Conservation (phyloP, 805 yeast genomes). For the Monosporozyma siamensis region DNA sequence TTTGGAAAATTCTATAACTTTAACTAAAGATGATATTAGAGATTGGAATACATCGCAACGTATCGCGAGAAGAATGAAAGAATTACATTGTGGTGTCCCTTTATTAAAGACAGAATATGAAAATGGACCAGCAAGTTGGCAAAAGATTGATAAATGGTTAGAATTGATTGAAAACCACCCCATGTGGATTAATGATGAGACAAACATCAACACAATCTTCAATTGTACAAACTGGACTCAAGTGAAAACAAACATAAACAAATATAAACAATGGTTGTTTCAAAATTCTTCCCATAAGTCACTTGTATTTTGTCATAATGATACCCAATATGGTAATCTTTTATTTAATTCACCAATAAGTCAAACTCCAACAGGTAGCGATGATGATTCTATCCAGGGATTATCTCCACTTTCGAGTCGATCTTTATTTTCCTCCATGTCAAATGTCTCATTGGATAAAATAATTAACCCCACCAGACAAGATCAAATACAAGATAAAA, state of each 20-base stretch:
- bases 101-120: constrained; percentile 47
- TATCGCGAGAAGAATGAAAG: constrained; percentile 88
- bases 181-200: constrained; percentile 28
- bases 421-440: constrained; percentile 24
- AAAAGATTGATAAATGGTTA: constrained; percentile 63
- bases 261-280: constrained; percentile 53
- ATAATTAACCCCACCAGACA: constrained; percentile 30
- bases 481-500: constrained; percentile 37
- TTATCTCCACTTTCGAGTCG: constrained; percentile 10
- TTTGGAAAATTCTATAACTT: constrained; percentile 64
- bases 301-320: constrained; percentile 73
- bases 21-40: constrained; percentile 59
- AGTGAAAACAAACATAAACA: constrained; percentile 37
- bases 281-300: constrained; percentile 3
- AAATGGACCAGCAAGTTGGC: constrained; percentile 63
- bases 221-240: constrained; percentile 31
- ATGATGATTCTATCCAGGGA: neutral
- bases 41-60: constrained; percentile 58
- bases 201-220: constrained; percentile 19
- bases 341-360: constrained; percentile 39
- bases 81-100: constrained; percentile 75
- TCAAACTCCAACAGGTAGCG: constrained; percentile 7
- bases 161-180: constrained; percentile 32
- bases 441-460: constrained; percentile 23
- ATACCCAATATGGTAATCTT: constrained; percentile 87